Evolutionary conservation across 768 basidiomycete genomes (phyloP), one percentile per base, ranked within the genome.

Genomic region (Collybia sp.): DNA sequence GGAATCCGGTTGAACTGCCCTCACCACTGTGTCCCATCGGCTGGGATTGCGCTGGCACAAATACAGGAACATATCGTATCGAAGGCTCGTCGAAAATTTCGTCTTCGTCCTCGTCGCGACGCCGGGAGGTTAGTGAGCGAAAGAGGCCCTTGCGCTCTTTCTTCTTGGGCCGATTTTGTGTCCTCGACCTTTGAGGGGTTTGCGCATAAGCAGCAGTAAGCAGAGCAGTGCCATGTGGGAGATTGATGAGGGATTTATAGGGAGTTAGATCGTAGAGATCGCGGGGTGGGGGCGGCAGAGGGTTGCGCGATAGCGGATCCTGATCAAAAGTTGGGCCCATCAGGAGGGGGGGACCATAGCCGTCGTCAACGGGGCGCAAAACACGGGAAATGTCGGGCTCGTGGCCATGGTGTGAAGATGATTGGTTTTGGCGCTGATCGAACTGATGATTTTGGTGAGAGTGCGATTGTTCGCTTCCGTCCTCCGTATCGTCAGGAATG

Each of bases 221-320:
- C 40, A 72, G 54, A 1, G 66, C 61, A 3, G 67, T 67, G 2
- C 75, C 73, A 37, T 70, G 67, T 1, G 77, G 80, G 13, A 83
- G 73, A 44, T 72, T 71, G 5, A 83, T 65, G 0, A 86, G 59
- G 1, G 66, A 61, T 43, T 75, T 73, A 58, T 85, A 85, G 0
- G 82, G 82, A 0, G 80, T 69, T 19, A 64, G 62, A 11, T 75
- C 70, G 59, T 82, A 84, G 6, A 88, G 45, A 55, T 87, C 79
- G 25, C 64, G 63, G 0, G 87, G 87, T 0, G 79, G 84, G 2
- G 58, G 48, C 0, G 87, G 87, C 8, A 88, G 76, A 4, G 84
- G 85, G 56, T 89, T 85, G 1, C 48, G 43, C 12, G 65, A 52
- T 11, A 60, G 55, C 6, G 51, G 30, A 13, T 12, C 30, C 17